phyloP scores from a whole-genome alignment of 345 rosid species.

The Nephelium lappaceum region DNA sequence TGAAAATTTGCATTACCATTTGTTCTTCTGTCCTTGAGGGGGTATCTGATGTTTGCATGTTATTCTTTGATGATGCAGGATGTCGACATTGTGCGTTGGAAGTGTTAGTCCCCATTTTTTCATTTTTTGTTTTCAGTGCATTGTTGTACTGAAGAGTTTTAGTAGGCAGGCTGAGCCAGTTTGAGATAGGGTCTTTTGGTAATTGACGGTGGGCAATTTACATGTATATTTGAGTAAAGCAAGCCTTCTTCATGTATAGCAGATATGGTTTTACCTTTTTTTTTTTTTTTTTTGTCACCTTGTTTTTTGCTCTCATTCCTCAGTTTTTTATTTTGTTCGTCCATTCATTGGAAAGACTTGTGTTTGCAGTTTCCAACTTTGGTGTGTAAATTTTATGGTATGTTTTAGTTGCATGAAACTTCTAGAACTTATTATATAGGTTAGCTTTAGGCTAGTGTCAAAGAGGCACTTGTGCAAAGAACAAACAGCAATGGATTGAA shows the following conservation, averaged over 20 bases:
- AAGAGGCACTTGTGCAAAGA: too few relatives aligned
- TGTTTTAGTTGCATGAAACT: neutral
- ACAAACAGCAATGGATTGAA: neutral
- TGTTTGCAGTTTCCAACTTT: neutral
- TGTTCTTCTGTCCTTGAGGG: neutral
- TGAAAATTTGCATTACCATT: neutral
- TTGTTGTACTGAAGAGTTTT: constrained; percentile 45
- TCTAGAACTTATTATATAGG: neutral
- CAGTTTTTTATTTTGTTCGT: constrained; percentile 9
- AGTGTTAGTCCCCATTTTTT: constrained; percentile 56
- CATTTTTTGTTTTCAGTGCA: constrained; percentile 59
- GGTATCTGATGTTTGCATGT: neutral
- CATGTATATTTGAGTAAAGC: constrained; percentile 42
- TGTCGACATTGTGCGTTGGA: constrained; percentile 43
- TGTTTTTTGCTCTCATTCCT: neutral
- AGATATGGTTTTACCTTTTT: constrained; percentile 12
- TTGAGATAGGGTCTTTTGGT: constrained; percentile 31
- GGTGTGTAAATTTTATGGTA: neutral
- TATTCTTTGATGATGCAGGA: constrained; percentile 52
- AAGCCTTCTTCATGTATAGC: constrained; percentile 43
- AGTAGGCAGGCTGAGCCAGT: constrained; percentile 25
- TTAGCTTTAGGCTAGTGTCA: neutral
- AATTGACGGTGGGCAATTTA: constrained; percentile 28
- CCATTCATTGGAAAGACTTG: neutral
- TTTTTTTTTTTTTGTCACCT: neutral